A percentile compares a stretch with the other conserved stretches of the same genome.
These are phyloP conservation scores for Vanrija sp. DNA, from an alignment of 1,284 basidiomycete species.

Conservation along the genomic window DNA sequence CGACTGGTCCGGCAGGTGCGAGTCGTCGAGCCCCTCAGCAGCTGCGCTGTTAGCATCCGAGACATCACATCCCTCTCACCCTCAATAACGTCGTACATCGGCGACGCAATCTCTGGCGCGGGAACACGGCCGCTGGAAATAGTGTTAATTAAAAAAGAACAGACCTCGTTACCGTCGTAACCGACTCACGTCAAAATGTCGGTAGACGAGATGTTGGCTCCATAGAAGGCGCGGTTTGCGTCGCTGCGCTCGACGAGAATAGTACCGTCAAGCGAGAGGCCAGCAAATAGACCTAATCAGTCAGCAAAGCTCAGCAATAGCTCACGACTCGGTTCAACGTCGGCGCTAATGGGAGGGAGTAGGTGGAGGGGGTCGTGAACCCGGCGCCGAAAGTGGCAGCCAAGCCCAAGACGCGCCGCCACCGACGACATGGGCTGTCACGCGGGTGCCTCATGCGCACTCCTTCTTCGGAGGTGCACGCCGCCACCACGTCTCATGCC, in stretches of 20 bases:
- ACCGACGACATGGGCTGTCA: too few relatives aligned
- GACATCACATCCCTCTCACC: constrained; percentile 50
- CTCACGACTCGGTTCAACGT: too few relatives aligned
- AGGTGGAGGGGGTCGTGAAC: too few relatives aligned
- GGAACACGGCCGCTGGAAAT: constrained; percentile 72
- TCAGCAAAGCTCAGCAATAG: too few relatives aligned
- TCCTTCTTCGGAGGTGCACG: too few relatives aligned
- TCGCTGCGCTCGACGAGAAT: constrained; percentile 92
- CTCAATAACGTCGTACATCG: constrained; percentile 92
- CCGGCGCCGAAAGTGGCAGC: too few relatives aligned
- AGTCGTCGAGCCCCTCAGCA: constrained; percentile 55
- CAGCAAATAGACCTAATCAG: constrained; percentile 79
- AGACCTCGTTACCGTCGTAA: background rate
- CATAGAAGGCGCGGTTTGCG: constrained; percentile 92
- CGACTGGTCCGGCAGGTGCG: constrained; percentile 68
- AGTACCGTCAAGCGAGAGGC: constrained; percentile 90
- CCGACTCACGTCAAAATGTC: constrained; percentile 65
- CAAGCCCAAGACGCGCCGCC: too few relatives aligned
- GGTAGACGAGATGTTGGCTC: constrained; percentile 78
- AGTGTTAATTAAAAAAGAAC: background rate
- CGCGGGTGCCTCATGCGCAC: too few relatives aligned
- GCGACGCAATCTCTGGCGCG: constrained; percentile 89
- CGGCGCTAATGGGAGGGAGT: too few relatives aligned
- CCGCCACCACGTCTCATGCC: too few relatives aligned
- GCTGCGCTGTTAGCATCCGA: constrained; percentile 23